Evolutionary conservation across 202 grass and related monocot genomes (phyloP), one percentile per base, ranked within the genome.

Genomic region (Dendrocalamus latiflorus): DNA sequence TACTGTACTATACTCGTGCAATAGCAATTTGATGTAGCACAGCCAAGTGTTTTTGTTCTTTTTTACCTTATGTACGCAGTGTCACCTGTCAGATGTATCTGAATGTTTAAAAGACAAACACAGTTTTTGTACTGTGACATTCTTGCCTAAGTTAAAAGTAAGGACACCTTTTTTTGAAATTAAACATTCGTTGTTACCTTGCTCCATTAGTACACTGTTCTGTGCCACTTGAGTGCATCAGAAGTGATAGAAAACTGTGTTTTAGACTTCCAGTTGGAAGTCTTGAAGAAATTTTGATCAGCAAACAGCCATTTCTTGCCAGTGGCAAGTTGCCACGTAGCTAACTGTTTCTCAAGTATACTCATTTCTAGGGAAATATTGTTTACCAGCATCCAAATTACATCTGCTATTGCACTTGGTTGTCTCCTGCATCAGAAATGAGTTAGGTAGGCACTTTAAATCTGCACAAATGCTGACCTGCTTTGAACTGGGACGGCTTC

Each of bases 21-120:
- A n/a, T n/a, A 48, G 16, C 15, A 81, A 55, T 70, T 61, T 64
- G 5, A 70, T 25, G 54, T 69, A 42, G 26, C 38, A 26, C 39
- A 59, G 41, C 3, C 5, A 77, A 66, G 28, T 17, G 66, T 50
- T 82, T 85, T 78, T 83, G 22, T 56, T 63, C 22, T 39, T 22
- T 64, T 33, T 78, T 83, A n/a, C n/a, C n/a, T 74, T 48, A 37
- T 90, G 39, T 63, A 79, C 38, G 34, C 33, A 36, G 38, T 6
- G 4, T 68, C 11, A 15, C 43, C 28, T 59, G 16, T 33, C 13
- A 71, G 44, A 71, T 74, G 53, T 75, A 69, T 79, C 53, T 5
- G 49, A 81, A 49, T 61, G 55, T 72, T 50, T 22, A 17, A 41
- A 66, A 21, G 14, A 50, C 24, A 24, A 41, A 18, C 50, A 26